Percentiles rank a stretch among this genome's conserved stretches.
These are phyloP conservation scores for Conticribra weissflogii DNA, from an alignment of 108 stramenopile genomes.

Conservation along the genomic window DNA sequence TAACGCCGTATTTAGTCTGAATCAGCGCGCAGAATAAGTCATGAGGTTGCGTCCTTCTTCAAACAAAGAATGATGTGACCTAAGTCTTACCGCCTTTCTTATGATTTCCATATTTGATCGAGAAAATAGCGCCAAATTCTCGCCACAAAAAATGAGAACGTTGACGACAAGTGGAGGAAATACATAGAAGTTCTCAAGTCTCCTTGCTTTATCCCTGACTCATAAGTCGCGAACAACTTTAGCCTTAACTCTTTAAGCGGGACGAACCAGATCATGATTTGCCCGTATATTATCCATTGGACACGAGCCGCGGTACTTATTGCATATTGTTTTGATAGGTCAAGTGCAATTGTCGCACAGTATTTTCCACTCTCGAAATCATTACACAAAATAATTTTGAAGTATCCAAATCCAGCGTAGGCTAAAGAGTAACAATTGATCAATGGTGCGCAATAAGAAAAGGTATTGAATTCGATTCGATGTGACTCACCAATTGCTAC, in stretches of 20 bases:
- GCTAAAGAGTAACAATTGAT: no score
- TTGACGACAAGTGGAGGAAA: not conserved
- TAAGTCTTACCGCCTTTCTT: not conserved
- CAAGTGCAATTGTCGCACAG: not conserved
- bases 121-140: slow-evolving; percentile 9
- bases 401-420: no score
- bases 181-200: slow-evolving; percentile 18
- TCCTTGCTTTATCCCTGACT: slow-evolving; percentile 3
- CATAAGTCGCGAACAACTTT: not conserved
- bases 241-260: not conserved
- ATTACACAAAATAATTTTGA: no score
- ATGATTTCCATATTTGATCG: not conserved
- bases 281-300: not conserved
- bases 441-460: no score
- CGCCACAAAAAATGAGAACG: slow-evolving; percentile 8
- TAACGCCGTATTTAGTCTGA: not conserved
- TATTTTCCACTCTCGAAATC: no score
- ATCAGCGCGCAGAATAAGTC: not conserved
- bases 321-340: no score
- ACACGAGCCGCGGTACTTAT: not conserved
- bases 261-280: not conserved
- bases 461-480: no score
- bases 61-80: no score
- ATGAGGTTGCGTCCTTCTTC: no score
- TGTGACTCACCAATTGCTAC: not conserved